phyloP scores from a whole-genome alignment of 129 eudicot genomes.

The Daucus carota region DNA sequence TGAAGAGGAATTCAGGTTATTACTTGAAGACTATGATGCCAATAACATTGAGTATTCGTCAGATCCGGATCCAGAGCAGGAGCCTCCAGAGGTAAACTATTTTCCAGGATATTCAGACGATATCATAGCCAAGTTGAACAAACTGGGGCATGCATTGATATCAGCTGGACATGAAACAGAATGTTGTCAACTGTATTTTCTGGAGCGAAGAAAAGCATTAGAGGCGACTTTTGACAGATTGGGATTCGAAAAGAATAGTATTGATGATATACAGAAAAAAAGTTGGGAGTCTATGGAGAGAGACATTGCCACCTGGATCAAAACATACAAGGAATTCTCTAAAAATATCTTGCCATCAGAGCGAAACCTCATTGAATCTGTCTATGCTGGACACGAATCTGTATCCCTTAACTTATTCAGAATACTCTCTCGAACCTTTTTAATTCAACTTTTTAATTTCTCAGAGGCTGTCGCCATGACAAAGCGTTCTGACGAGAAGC shows the following conservation, averaged over 20 bases:
- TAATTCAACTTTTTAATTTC: constrained; percentile 41
- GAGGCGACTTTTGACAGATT: constrained; percentile 38
- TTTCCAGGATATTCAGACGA: constrained; percentile 51
- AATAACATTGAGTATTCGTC: neutral
- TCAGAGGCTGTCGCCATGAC: constrained; percentile 62
- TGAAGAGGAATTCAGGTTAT: constrained; percentile 58
- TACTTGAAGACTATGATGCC: constrained; percentile 41
- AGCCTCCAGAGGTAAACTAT: constrained; percentile 3
- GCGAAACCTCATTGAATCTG: constrained; percentile 30
- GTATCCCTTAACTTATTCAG: constrained; percentile 25
- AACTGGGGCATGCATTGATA: constrained; percentile 39
- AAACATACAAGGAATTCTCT: constrained; percentile 32
- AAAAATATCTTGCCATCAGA: constrained; percentile 33
- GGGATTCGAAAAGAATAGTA: constrained; percentile 49
- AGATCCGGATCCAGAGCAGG: constrained; percentile 22
- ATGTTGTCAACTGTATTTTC: constrained; percentile 47
- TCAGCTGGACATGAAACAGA: constrained; percentile 52
- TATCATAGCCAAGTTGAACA: constrained; percentile 26
- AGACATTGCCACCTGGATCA: constrained; percentile 58
- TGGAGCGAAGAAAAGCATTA: constrained; percentile 51
- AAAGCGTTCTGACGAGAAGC: constrained; percentile 65
- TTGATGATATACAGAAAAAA: constrained; percentile 78
- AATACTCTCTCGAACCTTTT: constrained; percentile 25
- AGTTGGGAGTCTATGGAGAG: constrained; percentile 70
- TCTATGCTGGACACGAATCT: constrained; percentile 23